These are phyloP conservation scores for Podospora bellae-mahoneyi DNA, from an alignment of 495 filamentous ascomycete genomes.

Conservation along the genomic window DNA sequence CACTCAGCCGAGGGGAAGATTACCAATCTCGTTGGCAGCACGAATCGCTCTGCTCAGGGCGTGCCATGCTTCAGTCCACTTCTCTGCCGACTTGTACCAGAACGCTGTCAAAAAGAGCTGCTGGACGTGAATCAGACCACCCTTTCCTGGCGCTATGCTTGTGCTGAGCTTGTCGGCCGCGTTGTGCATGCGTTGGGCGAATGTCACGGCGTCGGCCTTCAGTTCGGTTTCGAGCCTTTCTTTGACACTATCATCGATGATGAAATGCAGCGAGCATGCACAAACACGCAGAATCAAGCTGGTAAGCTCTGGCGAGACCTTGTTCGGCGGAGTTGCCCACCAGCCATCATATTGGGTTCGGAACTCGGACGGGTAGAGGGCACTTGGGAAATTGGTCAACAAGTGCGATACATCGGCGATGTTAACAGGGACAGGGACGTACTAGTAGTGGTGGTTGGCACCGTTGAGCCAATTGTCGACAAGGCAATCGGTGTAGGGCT, in stretches of 20 bases:
- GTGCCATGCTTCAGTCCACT: constrained; percentile 55
- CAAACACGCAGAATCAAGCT: constrained; percentile 52
- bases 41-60: constrained; percentile 44
- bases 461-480: constrained; percentile 48
- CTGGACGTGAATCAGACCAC: constrained; percentile 48
- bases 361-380: constrained; percentile 49
- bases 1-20: not conserved
- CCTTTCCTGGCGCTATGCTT: constrained; percentile 46
- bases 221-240: constrained; percentile 49
- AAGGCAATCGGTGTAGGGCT: constrained; percentile 43
- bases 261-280: constrained; percentile 48
- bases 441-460: constrained; percentile 50
- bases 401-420: not conserved
- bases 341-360: constrained; percentile 47
- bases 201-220: constrained; percentile 33
- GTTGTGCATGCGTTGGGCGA: constrained; percentile 43
- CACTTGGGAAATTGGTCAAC: not conserved
- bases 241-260: constrained; percentile 34
- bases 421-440: not conserved
- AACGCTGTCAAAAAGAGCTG: constrained; percentile 50
- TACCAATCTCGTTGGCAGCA: constrained; percentile 53
- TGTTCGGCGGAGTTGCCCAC: constrained; percentile 41
- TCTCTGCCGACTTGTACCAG: constrained; percentile 52
- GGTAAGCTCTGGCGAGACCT: constrained; percentile 45
- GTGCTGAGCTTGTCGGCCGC: constrained; percentile 45